These are phyloP conservation scores for Talaromyces sp. DNA, from an alignment of 2,329 filamentous ascomycete genomes.

Conservation along the genomic window DNA sequence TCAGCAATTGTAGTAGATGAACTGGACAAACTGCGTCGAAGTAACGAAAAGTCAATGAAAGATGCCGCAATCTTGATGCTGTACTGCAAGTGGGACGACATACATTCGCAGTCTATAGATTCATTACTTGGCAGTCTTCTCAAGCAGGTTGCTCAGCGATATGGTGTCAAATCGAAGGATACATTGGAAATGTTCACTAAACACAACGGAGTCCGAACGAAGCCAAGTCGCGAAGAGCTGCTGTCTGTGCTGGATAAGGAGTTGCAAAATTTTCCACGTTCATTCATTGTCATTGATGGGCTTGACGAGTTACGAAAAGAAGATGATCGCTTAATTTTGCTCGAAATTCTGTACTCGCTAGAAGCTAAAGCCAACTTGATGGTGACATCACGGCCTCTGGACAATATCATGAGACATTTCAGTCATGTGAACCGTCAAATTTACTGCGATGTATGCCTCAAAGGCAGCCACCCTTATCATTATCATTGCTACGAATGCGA, in stretches of 20 bases:
- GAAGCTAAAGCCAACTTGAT: background rate
- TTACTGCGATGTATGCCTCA: background rate
- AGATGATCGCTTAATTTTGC: background rate
- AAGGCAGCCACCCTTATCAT: background rate
- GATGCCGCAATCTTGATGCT: background rate
- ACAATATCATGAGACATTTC: background rate
- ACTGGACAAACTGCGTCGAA: background rate
- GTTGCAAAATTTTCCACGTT: background rate
- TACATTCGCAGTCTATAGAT: background rate
- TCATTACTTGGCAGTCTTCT: background rate
- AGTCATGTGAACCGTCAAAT: background rate
- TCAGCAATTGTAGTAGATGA: background rate
- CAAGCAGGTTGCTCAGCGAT: background rate
- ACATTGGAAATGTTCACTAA: background rate
- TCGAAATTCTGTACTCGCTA: background rate
- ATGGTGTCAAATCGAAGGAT: background rate
- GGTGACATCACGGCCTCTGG: background rate
- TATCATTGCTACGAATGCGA: background rate
- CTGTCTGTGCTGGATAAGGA: background rate
- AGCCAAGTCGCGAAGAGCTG: background rate
- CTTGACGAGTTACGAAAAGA: background rate
- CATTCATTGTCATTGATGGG: slow-evolving; percentile 3
- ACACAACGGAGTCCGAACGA: background rate
- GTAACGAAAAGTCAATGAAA: background rate
- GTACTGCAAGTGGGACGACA: slow-evolving; percentile 4